phyloP scores from a whole-genome alignment of 2,329 filamentous ascomycete genomes.

The Endocalyx cinctus region DNA sequence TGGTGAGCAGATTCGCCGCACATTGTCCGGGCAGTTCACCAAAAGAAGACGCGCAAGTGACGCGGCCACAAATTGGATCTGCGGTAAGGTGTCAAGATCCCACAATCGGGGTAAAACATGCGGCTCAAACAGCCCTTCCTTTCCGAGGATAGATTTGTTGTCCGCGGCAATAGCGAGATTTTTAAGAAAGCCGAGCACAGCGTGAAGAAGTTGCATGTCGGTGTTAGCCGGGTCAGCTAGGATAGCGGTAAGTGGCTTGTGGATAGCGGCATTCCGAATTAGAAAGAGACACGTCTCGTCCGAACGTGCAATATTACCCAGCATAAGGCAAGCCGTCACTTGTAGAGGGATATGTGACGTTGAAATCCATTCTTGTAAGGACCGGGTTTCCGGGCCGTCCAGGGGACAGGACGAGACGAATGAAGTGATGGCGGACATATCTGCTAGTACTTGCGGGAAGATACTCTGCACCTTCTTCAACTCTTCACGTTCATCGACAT shows the following conservation, averaged over 20 bases:
- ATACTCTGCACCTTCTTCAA: slow-evolving; percentile 45
- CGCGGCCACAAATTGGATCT: slow-evolving; percentile 57
- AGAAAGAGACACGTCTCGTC: slow-evolving; percentile 49
- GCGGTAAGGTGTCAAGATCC: slow-evolving; percentile 46
- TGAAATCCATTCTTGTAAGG: slow-evolving; percentile 45
- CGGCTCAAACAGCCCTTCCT: slow-evolving; percentile 38
- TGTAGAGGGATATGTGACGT: slow-evolving; percentile 40
- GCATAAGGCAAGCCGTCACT: slow-evolving; percentile 53
- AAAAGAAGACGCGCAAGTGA: slow-evolving; percentile 55
- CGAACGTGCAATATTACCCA: slow-evolving; percentile 59
- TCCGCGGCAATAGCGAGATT: slow-evolving; percentile 55
- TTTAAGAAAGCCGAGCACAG: slow-evolving; percentile 56
- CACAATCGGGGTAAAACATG: slow-evolving; percentile 49
- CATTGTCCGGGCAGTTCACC: slow-evolving; percentile 48
- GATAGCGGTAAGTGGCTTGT: slow-evolving; percentile 40
- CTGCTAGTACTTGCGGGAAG: slow-evolving; percentile 47
- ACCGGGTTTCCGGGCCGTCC: slow-evolving; percentile 35
- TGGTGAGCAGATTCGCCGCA: slow-evolving; percentile 41
- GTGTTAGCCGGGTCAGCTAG: slow-evolving; percentile 34
- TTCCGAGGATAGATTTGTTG: slow-evolving; percentile 50
- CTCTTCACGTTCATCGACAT: slow-evolving; percentile 42
- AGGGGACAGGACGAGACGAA: slow-evolving; percentile 41
- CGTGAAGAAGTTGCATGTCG: slow-evolving; percentile 51
- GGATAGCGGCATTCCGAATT: slow-evolving; percentile 39
- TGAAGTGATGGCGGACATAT: slow-evolving; percentile 44